Evolutionary conservation across 2,329 filamentous ascomycete species (phyloP).

Genomic region (Colletotrichum nymphaeae): DNA sequence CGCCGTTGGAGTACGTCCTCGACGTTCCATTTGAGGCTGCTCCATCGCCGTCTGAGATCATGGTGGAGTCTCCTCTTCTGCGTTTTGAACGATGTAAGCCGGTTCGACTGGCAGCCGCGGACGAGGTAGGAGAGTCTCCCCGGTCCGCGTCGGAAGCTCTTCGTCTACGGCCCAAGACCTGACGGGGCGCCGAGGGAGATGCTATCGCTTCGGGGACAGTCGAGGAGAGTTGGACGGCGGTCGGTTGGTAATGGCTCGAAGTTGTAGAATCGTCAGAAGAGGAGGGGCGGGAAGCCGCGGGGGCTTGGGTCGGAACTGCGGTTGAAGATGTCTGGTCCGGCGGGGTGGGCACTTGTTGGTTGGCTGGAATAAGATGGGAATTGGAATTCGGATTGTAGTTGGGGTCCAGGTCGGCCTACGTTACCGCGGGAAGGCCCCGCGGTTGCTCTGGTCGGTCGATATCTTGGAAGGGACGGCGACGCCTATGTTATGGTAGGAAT

Average conservation of each 20-base stretch:
- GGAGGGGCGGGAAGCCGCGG: conserved; percentile 40
- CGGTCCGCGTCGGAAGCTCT: conserved; percentile 56
- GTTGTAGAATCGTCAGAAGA: conserved; percentile 25
- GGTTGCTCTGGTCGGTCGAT: conserved; percentile 39
- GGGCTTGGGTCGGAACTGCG: conserved; percentile 57
- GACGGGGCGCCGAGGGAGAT: conserved; percentile 47
- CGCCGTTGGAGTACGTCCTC: conserved; percentile 68
- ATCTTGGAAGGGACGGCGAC: conserved; percentile 10
- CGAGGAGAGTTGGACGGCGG: conserved; percentile 40
- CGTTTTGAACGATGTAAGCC: conserved; percentile 50
- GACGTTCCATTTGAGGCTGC: conserved; percentile 63
- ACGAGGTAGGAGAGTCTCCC: conserved; percentile 40
- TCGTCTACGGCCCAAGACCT: conserved; percentile 67
- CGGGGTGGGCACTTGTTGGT: conserved; percentile 75
- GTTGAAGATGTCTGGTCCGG: conserved; percentile 60
- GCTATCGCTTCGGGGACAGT: conserved; percentile 53
- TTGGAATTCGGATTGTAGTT: conserved; percentile 44
- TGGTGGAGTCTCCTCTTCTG: conserved; percentile 71
- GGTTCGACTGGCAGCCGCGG: conserved; percentile 38
- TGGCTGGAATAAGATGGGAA: conserved; percentile 52
- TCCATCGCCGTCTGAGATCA: conserved; percentile 70
- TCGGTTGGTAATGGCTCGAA: conserved; percentile 36
- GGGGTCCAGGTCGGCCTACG: conserved; percentile 54
- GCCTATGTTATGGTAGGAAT: conserved; percentile 24
- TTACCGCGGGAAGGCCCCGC: conserved; percentile 52